Percentiles rank a stretch among this genome's conserved stretches.
Evolutionary conservation across 1,284 basidiomycete genomes (phyloP).

Genomic region (Melampsora larici-populina): DNA sequence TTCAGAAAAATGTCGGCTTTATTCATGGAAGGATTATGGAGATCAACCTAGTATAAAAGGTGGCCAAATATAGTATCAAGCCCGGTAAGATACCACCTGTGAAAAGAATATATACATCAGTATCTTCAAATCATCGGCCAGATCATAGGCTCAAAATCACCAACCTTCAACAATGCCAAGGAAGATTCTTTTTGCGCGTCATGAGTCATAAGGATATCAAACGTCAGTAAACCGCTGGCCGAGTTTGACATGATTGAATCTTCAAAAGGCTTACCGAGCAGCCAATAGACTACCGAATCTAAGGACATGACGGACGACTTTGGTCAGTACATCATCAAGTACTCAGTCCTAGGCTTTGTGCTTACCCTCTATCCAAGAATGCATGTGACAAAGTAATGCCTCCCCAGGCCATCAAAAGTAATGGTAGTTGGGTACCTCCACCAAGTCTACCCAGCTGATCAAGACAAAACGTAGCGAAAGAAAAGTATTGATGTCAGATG

Average conservation of each 20-base stretch:
- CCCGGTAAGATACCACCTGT: constrained; percentile 23
- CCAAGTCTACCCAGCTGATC: not conserved
- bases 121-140: not conserved
- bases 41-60: constrained; percentile 16
- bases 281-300: not conserved
- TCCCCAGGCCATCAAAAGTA: constrained; percentile 2
- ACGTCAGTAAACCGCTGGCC: no score
- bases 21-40: not conserved
- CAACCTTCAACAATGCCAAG: constrained; percentile 2
- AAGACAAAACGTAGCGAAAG: no score
- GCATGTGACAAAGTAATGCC: not conserved
- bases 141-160: not conserved
- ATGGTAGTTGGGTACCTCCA: not conserved
- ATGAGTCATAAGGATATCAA: no score
- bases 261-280: not conserved
- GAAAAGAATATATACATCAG: not conserved
- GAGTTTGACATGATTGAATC: no score
- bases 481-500: not conserved
- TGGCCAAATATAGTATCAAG: constrained; percentile 16
- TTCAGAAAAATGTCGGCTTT: not conserved
- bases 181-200: not conserved
- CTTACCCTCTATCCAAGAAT: not conserved
- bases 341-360: no score
- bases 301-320: not conserved
- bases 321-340: no score